Conservation (phyloP, 345 rosid species). For the Nephelium lappaceum region DNA sequence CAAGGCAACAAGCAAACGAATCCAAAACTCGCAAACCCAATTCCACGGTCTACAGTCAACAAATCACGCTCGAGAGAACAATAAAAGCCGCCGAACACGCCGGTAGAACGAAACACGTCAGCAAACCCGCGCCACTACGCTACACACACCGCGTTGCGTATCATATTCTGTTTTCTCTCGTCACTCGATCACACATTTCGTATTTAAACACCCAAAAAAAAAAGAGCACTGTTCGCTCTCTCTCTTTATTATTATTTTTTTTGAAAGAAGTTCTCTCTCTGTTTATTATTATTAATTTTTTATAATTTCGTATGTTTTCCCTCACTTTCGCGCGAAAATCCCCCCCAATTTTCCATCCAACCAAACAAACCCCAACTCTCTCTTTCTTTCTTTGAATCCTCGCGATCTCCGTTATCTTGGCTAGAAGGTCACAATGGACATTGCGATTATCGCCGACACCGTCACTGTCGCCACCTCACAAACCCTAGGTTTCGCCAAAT, state of each 20-base stretch:
- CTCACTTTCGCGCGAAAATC: constrained; percentile 12
- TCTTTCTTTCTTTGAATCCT: not conserved
- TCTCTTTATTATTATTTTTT: not conserved
- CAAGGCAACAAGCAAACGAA: not conserved
- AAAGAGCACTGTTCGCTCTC: no score
- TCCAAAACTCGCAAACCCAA: not conserved
- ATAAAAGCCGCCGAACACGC: not conserved
- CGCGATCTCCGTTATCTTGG: not conserved
- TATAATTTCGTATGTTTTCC: constrained; percentile 6
- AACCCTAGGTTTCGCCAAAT: constrained; percentile 57
- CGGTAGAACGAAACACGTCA: constrained; percentile 17
- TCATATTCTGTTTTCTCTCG: no score
- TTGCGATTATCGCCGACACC: constrained; percentile 53
- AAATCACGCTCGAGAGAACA: not conserved
- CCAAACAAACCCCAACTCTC: not conserved
- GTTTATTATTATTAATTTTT: not conserved
- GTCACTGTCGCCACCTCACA: constrained; percentile 44
- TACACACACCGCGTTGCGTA: no score
- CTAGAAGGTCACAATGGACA: constrained; percentile 48
- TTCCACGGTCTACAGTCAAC: not conserved
- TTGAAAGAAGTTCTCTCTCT: no score
- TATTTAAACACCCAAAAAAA: no score
- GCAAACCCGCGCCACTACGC: not conserved
- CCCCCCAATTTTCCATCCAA: not conserved
- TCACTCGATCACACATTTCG: no score